Conservation (phyloP, 2,329 filamentous ascomycete genomes). For the Colletotrichum paranaense region DNA sequence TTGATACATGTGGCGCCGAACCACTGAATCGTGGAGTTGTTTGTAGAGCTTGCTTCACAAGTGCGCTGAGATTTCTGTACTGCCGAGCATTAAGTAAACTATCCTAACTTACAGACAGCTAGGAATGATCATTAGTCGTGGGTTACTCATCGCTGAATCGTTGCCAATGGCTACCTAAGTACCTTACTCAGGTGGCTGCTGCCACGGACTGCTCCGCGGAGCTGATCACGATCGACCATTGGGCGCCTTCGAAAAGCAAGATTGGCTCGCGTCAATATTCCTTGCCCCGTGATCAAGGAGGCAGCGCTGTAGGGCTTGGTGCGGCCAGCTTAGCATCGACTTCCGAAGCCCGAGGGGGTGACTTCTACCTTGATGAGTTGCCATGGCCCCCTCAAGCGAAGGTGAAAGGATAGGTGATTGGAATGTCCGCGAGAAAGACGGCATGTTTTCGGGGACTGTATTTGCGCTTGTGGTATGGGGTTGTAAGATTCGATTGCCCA, state of each 20-base stretch:
- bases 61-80: no score
- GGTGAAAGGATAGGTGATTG: accelerated
- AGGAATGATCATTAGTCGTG: no score
- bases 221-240: neutral
- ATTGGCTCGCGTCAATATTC: neutral
- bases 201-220: neutral
- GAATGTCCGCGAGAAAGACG: neutral
- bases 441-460: accelerated
- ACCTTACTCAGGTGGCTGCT: neutral
- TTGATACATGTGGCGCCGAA: neutral
- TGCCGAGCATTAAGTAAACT: no score
- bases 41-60: neutral
- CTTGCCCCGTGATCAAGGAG: neutral
- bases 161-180: neutral
- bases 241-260: neutral
- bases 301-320: neutral
- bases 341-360: neutral
- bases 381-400: neutral
- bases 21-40: neutral
- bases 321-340: neutral
- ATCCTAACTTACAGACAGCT: no score
- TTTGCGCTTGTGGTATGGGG: neutral
- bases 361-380: neutral
- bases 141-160: neutral
- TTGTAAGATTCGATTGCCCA: neutral